phyloP scores from a whole-genome alignment of 2,329 filamentous ascomycete species.

The Xylaria sp. region DNA sequence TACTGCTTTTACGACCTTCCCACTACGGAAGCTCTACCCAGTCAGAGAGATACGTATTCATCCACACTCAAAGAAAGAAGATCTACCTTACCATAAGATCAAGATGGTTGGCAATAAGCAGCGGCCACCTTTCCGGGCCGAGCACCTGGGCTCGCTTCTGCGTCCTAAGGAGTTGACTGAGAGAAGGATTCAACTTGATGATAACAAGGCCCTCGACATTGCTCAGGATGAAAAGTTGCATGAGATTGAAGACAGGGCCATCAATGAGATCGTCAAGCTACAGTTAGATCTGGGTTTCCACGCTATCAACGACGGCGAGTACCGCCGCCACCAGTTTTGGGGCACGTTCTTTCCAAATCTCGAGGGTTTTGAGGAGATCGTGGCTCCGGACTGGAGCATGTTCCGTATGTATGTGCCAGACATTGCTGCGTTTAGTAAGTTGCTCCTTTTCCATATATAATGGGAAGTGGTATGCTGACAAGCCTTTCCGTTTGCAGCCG shows the following conservation, averaged over 20 bases:
- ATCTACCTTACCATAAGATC: constrained; percentile 3
- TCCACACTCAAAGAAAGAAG: not conserved
- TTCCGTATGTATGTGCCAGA: constrained; percentile 67
- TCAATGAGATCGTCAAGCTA: constrained; percentile 74
- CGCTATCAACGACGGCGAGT: constrained; percentile 64
- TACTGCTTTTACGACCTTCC: constrained; percentile 4
- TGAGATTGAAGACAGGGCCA: constrained; percentile 68
- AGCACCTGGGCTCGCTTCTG: constrained; percentile 79
- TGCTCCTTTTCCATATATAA: not conserved
- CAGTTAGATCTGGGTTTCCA: constrained; percentile 75
- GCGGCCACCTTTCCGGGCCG: constrained; percentile 75
- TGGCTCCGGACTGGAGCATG: constrained; percentile 62
- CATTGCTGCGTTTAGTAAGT: constrained; percentile 56
- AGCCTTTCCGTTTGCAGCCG: constrained; percentile 44
- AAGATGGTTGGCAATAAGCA: constrained; percentile 49
- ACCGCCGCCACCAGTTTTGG: constrained; percentile 61
- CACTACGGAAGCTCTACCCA: not conserved
- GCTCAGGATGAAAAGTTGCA: constrained; percentile 58
- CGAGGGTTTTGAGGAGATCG: constrained; percentile 57
- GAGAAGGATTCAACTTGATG: constrained; percentile 63
- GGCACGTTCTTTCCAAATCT: constrained; percentile 60
- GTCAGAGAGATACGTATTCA: not conserved
- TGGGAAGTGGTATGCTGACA: constrained; percentile 14
- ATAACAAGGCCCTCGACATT: constrained; percentile 53
- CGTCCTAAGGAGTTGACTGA: constrained; percentile 72